Base-by-base conservation (phyloP, 352 stramenopile species). In the Pythium apleroticum region DNA sequence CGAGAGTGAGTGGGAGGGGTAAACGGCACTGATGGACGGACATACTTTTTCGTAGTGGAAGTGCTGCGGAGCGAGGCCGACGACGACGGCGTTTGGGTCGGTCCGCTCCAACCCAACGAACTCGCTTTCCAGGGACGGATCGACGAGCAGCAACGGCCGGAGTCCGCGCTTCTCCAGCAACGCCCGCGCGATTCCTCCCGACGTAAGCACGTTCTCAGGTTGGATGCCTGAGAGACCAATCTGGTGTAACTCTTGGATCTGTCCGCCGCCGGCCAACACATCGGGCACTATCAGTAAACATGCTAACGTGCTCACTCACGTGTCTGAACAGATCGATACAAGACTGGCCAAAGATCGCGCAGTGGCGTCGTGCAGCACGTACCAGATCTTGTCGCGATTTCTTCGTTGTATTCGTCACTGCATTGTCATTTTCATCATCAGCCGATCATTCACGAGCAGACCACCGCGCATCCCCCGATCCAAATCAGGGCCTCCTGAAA, bases 381-480 rank as follows among this genome's bases (percentile, higher is more conserved):
- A 86, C 80, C 63, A 89, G 50, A 33, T 81, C 65, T 8, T 63
- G 56, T 20, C 72, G 62, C 35, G 74, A 89, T 48, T 86, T 87
- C 58, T 78, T 89, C 35, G 80, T 89, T n/a, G 77, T 89, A 56
- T 89, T 89, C n/a, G 74, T 87, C 57, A 89, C 80, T 89, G 39
- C 30, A 52, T 24, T 10, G 24, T 14, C 60, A 52, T 61, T 24
- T 41, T 24, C 30, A n/a, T 22, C 28, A 61, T 22, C 28, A 33
- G 14, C 6, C 27, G 17, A 46, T 54, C 6, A 41, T 33, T 33
- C 22, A 9, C 28, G 24, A 8, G 17, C 24, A n/a, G 43, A 28
- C 1, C 41, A 28, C 3, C 43, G 43, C 43, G 43, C 43, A 50
- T 50, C 43, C 43, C 41, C 43, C 19, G n/a, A 50, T 50, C 43